These are phyloP conservation scores for Ilyonectria sp. DNA, from an alignment of 2,329 filamentous ascomycete species.

Conservation along the genomic window DNA sequence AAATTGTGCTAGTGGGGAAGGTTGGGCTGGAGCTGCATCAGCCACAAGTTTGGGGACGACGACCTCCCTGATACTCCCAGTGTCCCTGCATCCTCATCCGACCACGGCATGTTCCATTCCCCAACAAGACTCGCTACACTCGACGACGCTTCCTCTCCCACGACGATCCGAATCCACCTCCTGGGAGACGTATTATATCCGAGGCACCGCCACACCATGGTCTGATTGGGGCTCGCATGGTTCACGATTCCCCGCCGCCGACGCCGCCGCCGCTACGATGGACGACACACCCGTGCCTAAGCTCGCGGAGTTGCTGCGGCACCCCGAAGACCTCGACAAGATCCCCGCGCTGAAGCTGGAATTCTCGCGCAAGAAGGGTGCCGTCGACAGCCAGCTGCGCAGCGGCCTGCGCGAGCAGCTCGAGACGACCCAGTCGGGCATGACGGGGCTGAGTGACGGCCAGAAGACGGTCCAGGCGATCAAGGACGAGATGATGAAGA, in stretches of 20 bases:
- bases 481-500: conserved; percentile 99
- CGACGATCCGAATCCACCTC: conserved; percentile 2
- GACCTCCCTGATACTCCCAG: conserved; percentile 29
- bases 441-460: conserved; percentile 89
- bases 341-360: conserved; percentile 91
- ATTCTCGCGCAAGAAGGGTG: conserved; percentile 93
- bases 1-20: background rate
- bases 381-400: conserved; percentile 91
- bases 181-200: background rate
- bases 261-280: conserved; percentile 49
- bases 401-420: conserved; percentile 92
- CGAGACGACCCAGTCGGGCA: conserved; percentile 93
- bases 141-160: background rate
- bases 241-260: conserved; percentile 37
- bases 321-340: conserved; percentile 98
- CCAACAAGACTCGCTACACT: conserved; percentile 24
- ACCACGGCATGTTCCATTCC: conserved; percentile 26
- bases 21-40: conserved; percentile 26
- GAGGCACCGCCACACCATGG: conserved; percentile 41
- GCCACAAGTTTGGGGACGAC: conserved; percentile 16
- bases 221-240: conserved; percentile 46
- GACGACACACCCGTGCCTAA: conserved; percentile 79
- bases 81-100: conserved; percentile 39
- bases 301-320: conserved; percentile 92
- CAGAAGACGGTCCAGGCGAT: conserved; percentile 93